Conservation (phyloP, 495 filamentous ascomycete genomes). For the Tuber calosporum region DNA sequence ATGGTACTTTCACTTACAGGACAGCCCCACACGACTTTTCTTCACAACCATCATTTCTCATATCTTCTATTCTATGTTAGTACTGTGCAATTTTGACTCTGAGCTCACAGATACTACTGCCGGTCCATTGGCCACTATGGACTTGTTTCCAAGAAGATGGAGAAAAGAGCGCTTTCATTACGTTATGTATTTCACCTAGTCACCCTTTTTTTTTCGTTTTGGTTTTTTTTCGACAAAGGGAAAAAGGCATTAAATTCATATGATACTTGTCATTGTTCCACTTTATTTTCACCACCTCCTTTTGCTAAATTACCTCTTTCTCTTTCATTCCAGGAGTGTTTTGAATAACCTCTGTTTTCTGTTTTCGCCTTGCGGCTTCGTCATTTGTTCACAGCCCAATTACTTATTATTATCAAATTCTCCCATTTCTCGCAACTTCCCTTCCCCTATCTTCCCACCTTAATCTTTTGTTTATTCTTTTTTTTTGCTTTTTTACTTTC, state of each 20-base stretch:
- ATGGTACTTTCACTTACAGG: neutral
- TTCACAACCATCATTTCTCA: neutral
- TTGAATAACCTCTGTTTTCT: neutral
- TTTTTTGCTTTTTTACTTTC: constrained; percentile 16
- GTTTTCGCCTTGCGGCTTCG: neutral
- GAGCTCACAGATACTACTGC: neutral
- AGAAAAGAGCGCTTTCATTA: neutral
- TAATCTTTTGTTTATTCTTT: constrained; percentile 20
- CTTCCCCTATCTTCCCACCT: constrained; percentile 19
- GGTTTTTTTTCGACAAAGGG: neutral
- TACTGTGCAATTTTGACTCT: neutral
- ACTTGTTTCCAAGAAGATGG: neutral
- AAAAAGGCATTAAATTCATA: neutral
- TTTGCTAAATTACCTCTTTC: neutral
- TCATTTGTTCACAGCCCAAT: neutral
- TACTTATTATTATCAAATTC: neutral
- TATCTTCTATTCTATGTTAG: neutral
- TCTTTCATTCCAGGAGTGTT: neutral
- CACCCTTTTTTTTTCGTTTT: neutral
- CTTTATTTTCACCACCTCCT: neutral
- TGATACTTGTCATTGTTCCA: neutral
- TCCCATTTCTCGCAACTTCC: constrained; percentile 14
- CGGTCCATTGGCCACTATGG: neutral
- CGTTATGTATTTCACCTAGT: neutral
- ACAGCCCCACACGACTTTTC: neutral